Conservation (phyloP, 1,284 basidiomycete genomes). For the Boletus sp. region DNA sequence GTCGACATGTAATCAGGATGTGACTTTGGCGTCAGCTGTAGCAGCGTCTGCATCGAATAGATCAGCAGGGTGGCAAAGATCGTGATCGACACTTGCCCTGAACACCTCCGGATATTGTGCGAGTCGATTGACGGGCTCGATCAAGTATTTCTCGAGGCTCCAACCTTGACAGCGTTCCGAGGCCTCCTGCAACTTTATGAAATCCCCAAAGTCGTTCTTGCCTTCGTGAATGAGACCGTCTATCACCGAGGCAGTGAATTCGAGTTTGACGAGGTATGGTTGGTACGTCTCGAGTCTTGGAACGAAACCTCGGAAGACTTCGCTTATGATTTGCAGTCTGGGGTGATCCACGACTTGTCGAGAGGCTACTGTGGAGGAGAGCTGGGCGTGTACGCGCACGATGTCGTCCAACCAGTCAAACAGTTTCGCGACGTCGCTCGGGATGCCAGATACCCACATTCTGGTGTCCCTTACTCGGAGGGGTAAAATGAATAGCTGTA, state of each 20-base stretch:
- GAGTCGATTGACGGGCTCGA: conserved; percentile 73
- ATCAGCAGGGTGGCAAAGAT: conserved; percentile 10
- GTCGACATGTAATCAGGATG: conserved; percentile 70
- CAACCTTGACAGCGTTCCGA: conserved; percentile 52
- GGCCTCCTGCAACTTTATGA: conserved; percentile 70
- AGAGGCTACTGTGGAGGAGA: conserved; percentile 50
- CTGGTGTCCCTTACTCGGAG: conserved; percentile 64
- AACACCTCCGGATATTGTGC: conserved; percentile 72
- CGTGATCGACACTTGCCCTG: conserved; percentile 49
- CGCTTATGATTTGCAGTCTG: conserved; percentile 52
- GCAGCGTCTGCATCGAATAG: conserved; percentile 47
- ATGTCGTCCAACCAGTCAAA: conserved; percentile 88
- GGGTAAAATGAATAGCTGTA: conserved; percentile 70
- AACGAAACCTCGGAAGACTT: conserved; percentile 56
- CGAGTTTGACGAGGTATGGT: conserved; percentile 75
- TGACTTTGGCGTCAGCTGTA: conserved; percentile 60
- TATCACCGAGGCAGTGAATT: conserved; percentile 54
- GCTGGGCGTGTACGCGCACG: conserved; percentile 64
- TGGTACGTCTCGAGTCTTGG: conserved; percentile 75
- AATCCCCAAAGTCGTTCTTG: conserved; percentile 76
- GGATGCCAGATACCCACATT: conserved; percentile 77
- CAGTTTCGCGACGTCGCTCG: conserved; percentile 59
- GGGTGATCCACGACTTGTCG: conserved; percentile 43
- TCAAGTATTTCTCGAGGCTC: conserved; percentile 62
- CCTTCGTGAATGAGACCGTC: conserved; percentile 51